These are phyloP conservation scores for Clavispora santaluciae DNA, from an alignment of 805 yeast species.

Conservation along the genomic window DNA sequence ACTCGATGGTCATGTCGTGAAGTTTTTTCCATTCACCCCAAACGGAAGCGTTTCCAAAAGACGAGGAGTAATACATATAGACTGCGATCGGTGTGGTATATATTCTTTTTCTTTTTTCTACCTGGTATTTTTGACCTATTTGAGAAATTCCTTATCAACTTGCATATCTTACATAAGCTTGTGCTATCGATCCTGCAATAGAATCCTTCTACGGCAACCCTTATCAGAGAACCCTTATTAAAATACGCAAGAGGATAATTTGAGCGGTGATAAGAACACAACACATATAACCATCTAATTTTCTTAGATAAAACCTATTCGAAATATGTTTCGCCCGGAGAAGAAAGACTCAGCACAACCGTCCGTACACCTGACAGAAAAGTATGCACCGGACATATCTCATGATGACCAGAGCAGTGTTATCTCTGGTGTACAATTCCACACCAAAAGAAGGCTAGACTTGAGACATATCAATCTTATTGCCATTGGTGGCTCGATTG, in stretches of 20 bases:
- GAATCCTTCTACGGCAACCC: too few species aligned
- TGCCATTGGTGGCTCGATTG: conserved; percentile 39
- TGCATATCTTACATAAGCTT: background rate
- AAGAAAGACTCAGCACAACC: conserved; percentile 4
- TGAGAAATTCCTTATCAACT: background rate
- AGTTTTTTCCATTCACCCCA: background rate
- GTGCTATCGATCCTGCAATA: background rate
- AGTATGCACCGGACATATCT: conserved; percentile 7
- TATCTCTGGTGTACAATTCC: background rate
- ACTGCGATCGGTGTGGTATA: background rate
- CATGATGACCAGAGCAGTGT: conserved; percentile 5
- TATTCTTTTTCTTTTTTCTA: background rate
- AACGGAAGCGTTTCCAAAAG: background rate
- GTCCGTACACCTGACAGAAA: conserved; percentile 3
- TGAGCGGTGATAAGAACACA: too few species aligned
- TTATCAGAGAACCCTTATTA: too few species aligned
- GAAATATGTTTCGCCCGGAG: conserved; percentile 1
- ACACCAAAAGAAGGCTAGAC: conserved; percentile 14
- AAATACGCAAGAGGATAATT: too few species aligned
- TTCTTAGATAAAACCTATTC: too few species aligned
- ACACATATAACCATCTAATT: too few species aligned
- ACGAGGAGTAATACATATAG: background rate
- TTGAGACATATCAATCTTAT: conserved; percentile 35
- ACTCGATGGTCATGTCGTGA: background rate
- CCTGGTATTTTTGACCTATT: background rate